These are phyloP conservation scores for Morella rubra DNA, from an alignment of 306 rosid genomes.

Conservation along the genomic window DNA sequence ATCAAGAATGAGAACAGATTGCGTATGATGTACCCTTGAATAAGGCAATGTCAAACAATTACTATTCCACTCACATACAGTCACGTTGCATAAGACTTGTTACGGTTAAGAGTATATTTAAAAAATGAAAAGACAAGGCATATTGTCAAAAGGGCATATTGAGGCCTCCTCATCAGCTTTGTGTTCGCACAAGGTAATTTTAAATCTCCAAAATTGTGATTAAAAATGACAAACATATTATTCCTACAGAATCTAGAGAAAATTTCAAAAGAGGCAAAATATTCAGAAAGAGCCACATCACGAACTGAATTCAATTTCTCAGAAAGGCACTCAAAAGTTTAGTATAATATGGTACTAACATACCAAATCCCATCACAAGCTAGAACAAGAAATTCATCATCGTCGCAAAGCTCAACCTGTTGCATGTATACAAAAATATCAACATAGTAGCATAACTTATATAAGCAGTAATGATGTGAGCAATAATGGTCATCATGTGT, in stretches of 20 bases:
- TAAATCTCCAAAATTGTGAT: neutral
- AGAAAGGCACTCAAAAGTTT: neutral
- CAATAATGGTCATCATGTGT: too few species aligned
- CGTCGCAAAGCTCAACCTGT: slow-evolving; percentile 81
- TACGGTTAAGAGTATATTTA: too few species aligned
- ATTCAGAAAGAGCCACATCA: neutral
- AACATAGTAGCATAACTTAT: neutral
- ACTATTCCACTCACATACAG: too few species aligned
- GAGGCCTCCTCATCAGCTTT: neutral
- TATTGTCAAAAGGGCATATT: neutral
- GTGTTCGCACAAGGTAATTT: neutral
- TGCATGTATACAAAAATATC: slow-evolving; percentile 19
- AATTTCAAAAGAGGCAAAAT: neutral
- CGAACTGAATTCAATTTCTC: neutral
- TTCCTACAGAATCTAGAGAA: neutral
- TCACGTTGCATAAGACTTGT: too few species aligned
- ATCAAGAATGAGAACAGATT: neutral
- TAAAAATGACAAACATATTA: neutral
- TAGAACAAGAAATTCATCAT: slow-evolving; percentile 87
- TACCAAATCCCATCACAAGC: slow-evolving; percentile 99
- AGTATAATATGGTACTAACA: slow-evolving; percentile 22
- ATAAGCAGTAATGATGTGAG: too few species aligned
- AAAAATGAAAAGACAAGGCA: too few species aligned
- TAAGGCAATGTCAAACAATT: neutral
- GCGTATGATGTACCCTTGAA: neutral